A percentile compares a stretch with the other conserved stretches of the same genome.
phyloP scores from a whole-genome alignment of 2,329 filamentous ascomycete genomes.

The Blumeria graminis region DNA sequence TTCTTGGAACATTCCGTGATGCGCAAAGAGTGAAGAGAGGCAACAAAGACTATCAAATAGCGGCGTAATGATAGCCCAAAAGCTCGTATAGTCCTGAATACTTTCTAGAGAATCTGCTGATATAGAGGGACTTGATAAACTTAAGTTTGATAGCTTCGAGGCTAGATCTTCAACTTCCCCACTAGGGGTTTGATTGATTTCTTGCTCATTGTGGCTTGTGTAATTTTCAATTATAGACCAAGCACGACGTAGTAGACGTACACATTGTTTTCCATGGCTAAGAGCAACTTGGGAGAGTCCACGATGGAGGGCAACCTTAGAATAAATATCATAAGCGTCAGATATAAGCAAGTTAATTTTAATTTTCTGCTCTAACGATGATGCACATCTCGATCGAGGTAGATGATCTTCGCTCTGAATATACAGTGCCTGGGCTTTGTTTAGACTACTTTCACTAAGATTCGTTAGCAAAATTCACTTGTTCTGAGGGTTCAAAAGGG shows the following conservation, averaged over 20 bases:
- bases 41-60: slow-evolving; percentile 49
- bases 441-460: slow-evolving; percentile 12
- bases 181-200: background rate
- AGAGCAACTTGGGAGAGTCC: slow-evolving; percentile 35
- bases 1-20: slow-evolving; percentile 71
- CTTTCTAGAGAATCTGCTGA: background rate
- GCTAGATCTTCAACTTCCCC: slow-evolving; percentile 11
- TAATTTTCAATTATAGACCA: slow-evolving; percentile 17
- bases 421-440: slow-evolving; percentile 10
- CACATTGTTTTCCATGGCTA: slow-evolving; percentile 28
- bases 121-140: slow-evolving; percentile 4
- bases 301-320: slow-evolving; percentile 14
- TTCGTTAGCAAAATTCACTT: slow-evolving; percentile 4
- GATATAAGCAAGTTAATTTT: slow-evolving; percentile 14
- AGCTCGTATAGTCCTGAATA: slow-evolving; percentile 28
- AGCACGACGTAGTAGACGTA: slow-evolving; percentile 21
- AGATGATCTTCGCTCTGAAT: slow-evolving; percentile 9
- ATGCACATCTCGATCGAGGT: slow-evolving; percentile 3
- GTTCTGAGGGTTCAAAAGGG: background rate
- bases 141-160: slow-evolving; percentile 15
- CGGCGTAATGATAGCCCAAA: slow-evolving; percentile 57
- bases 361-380: slow-evolving; percentile 8
- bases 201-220: background rate
- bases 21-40: slow-evolving; percentile 54
- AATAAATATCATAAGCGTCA: slow-evolving; percentile 16